Conservation (phyloP, 2,329 filamentous ascomycete species). For the Sporothrix variecibatus region DNA sequence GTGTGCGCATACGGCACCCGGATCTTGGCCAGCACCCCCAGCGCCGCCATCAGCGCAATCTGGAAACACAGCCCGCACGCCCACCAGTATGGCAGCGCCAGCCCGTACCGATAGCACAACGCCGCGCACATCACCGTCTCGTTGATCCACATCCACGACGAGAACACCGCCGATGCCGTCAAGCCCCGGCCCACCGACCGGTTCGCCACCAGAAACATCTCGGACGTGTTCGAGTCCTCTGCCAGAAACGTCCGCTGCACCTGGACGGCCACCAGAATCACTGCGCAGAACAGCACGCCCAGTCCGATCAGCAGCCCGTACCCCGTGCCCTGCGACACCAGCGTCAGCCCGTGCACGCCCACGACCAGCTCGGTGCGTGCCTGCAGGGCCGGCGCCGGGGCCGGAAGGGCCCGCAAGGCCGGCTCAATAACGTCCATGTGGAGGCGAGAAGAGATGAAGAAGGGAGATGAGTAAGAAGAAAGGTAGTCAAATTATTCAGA, state of each 20-base stretch:
- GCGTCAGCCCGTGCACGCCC: constrained; percentile 20
- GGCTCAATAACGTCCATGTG: no score
- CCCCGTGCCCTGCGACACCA: constrained; percentile 28
- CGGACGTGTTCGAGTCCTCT: constrained; percentile 47
- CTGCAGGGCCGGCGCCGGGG: no score
- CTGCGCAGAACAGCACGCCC: constrained; percentile 46
- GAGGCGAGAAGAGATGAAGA: no score
- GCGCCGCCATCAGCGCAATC: constrained; percentile 28
- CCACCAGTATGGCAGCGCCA: constrained; percentile 34
- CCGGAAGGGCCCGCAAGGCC: no score
- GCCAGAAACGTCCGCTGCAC: constrained; percentile 47
- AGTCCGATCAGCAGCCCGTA: constrained; percentile 45
- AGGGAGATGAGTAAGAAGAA: no score
- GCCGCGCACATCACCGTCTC: constrained; percentile 44
- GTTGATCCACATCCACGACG: constrained; percentile 47
- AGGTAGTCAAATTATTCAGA: no score
- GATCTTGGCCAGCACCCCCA: constrained; percentile 50
- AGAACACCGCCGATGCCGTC: constrained; percentile 39
- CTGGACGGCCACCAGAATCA: constrained; percentile 44
- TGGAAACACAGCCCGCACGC: constrained; percentile 26
- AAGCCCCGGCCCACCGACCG: constrained; percentile 37
- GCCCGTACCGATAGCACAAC: constrained; percentile 38
- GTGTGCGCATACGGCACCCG: constrained; percentile 46
- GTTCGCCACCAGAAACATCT: constrained; percentile 47
- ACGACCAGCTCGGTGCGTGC: constrained; percentile 9